A percentile compares a stretch with the other conserved stretches of the same genome.
phyloP scores from a whole-genome alignment of 2,329 filamentous ascomycete genomes.

The Lecanoromycetidae sp. region DNA sequence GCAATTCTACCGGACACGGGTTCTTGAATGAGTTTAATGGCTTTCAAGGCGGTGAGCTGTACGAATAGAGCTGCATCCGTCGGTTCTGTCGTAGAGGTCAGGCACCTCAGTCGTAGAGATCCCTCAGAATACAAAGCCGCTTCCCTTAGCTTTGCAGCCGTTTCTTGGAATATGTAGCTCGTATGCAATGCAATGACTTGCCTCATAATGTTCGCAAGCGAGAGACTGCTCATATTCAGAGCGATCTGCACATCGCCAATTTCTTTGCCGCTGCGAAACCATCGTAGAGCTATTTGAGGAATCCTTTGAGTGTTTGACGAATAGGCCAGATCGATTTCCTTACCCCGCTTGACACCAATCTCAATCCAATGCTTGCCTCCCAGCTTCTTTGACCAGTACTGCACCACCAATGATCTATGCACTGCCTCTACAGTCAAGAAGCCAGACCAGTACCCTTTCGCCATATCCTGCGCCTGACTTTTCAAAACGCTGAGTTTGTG shows the following conservation, averaged over 20 bases:
- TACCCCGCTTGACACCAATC: conserved; percentile 63
- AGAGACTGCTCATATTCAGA: conserved; percentile 56
- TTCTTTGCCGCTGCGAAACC: conserved; percentile 75
- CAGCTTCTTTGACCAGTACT: conserved; percentile 71
- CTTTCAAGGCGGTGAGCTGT: conserved; percentile 53
- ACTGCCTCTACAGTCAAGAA: conserved; percentile 66
- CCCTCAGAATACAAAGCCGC: conserved; percentile 50
- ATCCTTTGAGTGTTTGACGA: conserved; percentile 15
- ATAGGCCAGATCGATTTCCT: conserved; percentile 15
- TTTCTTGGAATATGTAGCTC: conserved; percentile 55
- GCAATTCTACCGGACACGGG: conserved; percentile 66
- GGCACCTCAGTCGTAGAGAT: conserved; percentile 47
- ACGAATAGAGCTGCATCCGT: conserved; percentile 55
- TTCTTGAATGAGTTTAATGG: conserved; percentile 56
- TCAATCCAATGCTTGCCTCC: conserved; percentile 82
- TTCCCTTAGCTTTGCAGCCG: conserved; percentile 48
- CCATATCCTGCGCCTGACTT: conserved; percentile 62
- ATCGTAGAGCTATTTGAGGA: conserved; percentile 43
- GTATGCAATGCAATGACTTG: conserved; percentile 64
- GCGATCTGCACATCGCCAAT: conserved; percentile 55
- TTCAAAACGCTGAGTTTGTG: conserved; percentile 78
- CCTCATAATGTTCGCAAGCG: conserved; percentile 61
- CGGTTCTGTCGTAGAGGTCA: conserved; percentile 49
- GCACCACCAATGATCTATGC: conserved; percentile 70
- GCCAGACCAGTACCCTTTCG: conserved; percentile 62